Conservation (phyloP, 208 protist species). For the Wallacemonas sp. region DNA sequence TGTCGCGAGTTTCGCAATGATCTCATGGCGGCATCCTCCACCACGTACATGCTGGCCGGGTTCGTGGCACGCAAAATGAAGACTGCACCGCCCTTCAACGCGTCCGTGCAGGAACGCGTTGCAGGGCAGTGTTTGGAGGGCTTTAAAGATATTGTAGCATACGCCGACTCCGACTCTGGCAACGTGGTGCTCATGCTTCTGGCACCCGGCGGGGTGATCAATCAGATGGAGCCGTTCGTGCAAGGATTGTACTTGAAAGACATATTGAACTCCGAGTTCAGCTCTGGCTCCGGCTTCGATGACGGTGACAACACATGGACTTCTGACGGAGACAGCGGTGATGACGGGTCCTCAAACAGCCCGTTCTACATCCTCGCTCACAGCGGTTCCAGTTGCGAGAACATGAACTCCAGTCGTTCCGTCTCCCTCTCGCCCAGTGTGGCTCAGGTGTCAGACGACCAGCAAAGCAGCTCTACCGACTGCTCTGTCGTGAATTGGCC, state of each 20-base stretch:
- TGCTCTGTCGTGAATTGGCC: constrained; percentile 11
- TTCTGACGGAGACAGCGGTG: constrained; percentile 4
- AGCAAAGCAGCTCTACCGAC: too few relatives aligned
- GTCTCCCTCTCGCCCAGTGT: too few relatives aligned
- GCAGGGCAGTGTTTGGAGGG: constrained; percentile 27
- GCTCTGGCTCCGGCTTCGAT: constrained; percentile 1
- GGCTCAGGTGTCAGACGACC: too few relatives aligned
- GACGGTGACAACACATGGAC: not conserved
- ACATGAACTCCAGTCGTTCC: too few relatives aligned
- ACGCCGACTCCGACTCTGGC: constrained; percentile 11
- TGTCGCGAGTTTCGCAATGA: constrained; percentile 16
- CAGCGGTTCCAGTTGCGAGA: too few relatives aligned
- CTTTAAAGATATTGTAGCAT: constrained; percentile 30
- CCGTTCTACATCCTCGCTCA: not conserved
- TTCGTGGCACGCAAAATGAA: constrained; percentile 35
- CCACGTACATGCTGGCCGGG: constrained; percentile 23
- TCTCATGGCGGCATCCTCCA: constrained; percentile 29
- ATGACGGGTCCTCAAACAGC: not conserved
- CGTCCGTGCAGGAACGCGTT: constrained; percentile 22
- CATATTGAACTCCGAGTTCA: constrained; percentile 24
- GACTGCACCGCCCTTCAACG: constrained; percentile 36
- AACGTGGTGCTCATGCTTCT: constrained; percentile 19
- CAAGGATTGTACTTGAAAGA: constrained; percentile 1
- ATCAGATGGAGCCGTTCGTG: constrained; percentile 30
- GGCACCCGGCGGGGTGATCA: constrained; percentile 61